Evolutionary conservation across 768 basidiomycete species (phyloP).

Genomic region (Paxillus rubicundulus): DNA sequence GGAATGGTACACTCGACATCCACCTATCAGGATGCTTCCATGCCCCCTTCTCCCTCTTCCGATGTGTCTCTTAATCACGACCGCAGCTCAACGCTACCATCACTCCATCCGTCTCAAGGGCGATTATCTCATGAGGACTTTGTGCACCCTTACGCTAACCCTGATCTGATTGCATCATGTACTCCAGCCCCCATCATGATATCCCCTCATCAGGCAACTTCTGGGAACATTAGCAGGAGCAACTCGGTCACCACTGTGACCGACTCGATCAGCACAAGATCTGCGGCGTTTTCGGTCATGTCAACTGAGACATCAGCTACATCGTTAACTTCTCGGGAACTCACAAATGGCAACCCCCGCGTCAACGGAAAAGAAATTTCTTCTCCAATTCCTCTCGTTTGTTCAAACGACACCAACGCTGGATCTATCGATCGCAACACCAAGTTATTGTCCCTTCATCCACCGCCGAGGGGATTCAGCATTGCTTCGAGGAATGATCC

Average conservation of each 20-base stretch:
- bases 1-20: slow-evolving; percentile 2
- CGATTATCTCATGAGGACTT: slow-evolving; percentile 33
- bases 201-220: slow-evolving; percentile 29
- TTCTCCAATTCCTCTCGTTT: slow-evolving; percentile 46
- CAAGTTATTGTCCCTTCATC: slow-evolving; percentile 33
- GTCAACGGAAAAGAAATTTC: slow-evolving; percentile 55
- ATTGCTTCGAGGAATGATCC: slow-evolving; percentile 52
- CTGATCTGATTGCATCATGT: slow-evolving; percentile 52
- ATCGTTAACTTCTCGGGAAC: slow-evolving; percentile 22
- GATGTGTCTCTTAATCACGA: slow-evolving; percentile 12
- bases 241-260: slow-evolving; percentile 55
- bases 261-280: slow-evolving; percentile 40
- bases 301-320: slow-evolving; percentile 33
- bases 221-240: slow-evolving; percentile 40
- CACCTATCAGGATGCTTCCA: slow-evolving; percentile 1
- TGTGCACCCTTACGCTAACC: slow-evolving; percentile 80
- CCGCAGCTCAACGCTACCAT: slow-evolving; percentile 15
- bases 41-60: slow-evolving; percentile 9
- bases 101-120: slow-evolving; percentile 34
- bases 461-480: slow-evolving; percentile 31
- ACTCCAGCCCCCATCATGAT: slow-evolving; percentile 29
- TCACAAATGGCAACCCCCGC: slow-evolving; percentile 15
- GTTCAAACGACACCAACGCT: slow-evolving; percentile 22
- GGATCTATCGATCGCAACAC: slow-evolving; percentile 29
- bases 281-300: slow-evolving; percentile 34